These are phyloP conservation scores for Endotrypanum monterogeii DNA, from an alignment of 208 protist species.

Conservation along the genomic window DNA sequence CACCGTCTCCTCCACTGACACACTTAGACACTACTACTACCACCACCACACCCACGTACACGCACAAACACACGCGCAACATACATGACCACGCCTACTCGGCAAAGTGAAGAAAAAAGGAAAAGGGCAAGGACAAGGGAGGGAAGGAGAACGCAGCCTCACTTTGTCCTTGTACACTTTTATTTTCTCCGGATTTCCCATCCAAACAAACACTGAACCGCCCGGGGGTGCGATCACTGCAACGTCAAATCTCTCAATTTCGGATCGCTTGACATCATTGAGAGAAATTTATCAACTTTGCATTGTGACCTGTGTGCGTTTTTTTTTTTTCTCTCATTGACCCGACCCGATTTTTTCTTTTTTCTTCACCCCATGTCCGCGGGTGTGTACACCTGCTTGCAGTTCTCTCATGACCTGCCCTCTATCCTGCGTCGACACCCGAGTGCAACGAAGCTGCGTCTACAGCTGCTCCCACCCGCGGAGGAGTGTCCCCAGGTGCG, in stretches of 20 bases:
- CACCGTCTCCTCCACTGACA: no score
- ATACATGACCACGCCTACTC: no score
- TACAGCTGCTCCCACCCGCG: constrained; percentile 11
- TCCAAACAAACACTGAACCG: background rate
- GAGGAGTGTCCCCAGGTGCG: background rate
- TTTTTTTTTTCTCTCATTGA: no score
- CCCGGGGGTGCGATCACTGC: background rate
- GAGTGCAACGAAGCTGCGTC: background rate
- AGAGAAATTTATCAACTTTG: background rate
- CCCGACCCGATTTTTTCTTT: background rate
- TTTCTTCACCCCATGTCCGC: constrained; percentile 5
- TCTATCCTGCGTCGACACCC: constrained; percentile 13
- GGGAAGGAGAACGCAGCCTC: no score
- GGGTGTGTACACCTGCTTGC: constrained; percentile 11
- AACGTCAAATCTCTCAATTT: background rate
- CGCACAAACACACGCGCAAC: no score
- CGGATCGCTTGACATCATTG: background rate
- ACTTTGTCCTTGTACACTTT: no score
- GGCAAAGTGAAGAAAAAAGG: no score
- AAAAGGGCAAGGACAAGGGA: no score
- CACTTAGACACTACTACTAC: no score
- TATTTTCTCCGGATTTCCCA: background rate
- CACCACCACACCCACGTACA: no score
- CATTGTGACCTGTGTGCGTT: background rate
- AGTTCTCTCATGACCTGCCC: constrained; percentile 2